These are phyloP conservation scores for Gardenia jasminoides DNA, from an alignment of 257 asterid species.

Conservation along the genomic window DNA sequence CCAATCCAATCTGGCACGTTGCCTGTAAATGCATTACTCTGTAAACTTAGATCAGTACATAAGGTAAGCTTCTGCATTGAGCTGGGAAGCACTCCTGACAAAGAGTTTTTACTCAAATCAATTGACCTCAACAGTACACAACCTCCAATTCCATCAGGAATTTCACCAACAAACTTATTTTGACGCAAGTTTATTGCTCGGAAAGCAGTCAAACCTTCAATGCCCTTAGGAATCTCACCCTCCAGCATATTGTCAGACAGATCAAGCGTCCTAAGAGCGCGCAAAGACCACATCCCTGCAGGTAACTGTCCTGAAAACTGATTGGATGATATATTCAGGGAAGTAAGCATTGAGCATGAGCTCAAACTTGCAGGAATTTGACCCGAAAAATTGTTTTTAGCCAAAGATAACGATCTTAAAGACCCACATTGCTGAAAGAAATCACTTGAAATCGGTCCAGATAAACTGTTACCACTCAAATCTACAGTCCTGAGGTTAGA, in stretches of 20 bases:
- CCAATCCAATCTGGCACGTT: conserved; percentile 74
- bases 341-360: conserved; percentile 67
- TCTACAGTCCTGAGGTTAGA: conserved; percentile 65
- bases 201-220: conserved; percentile 56
- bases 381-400: conserved; percentile 69
- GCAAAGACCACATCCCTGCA: conserved; percentile 63
- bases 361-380: conserved; percentile 69
- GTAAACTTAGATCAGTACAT: conserved; percentile 48
- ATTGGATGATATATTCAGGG: conserved; percentile 69
- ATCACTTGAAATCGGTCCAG: conserved; percentile 60
- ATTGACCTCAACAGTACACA: conserved; percentile 59
- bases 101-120: conserved; percentile 60
- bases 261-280: conserved; percentile 71
- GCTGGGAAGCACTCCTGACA: conserved; percentile 65
- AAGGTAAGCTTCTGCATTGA: conserved; percentile 65
- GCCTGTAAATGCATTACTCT: conserved; percentile 48
- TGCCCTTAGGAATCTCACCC: conserved; percentile 58
- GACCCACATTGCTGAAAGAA: conserved; percentile 83
- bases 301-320: conserved; percentile 75
- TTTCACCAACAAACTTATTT: conserved; percentile 54
- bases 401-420: conserved; percentile 66
- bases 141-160: conserved; percentile 68
- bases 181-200: conserved; percentile 52
- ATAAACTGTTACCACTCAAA: conserved; percentile 68
- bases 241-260: conserved; percentile 67